phyloP scores from a whole-genome alignment of 2,329 filamentous ascomycete species.

The Scolecobasidium constrictum region DNA sequence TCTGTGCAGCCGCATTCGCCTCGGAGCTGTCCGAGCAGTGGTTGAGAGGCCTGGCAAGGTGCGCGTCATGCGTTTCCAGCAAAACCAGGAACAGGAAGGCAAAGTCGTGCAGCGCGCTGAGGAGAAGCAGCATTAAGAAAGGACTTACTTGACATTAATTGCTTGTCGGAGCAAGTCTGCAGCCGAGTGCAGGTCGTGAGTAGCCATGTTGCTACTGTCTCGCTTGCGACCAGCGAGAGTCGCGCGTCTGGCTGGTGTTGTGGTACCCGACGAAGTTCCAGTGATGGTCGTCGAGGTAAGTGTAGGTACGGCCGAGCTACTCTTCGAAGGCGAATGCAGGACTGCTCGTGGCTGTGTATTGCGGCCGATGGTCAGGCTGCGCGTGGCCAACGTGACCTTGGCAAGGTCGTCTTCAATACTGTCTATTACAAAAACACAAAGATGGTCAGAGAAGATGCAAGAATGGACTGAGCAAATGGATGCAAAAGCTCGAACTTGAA shows the following conservation, averaged over 20 bases:
- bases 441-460: slow-evolving; percentile 12
- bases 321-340: not conserved
- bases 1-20: no score
- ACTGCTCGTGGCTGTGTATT: not conserved
- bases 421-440: slow-evolving; percentile 21
- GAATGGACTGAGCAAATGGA: slow-evolving; percentile 11
- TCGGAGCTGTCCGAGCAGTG: no score
- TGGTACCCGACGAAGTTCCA: not conserved
- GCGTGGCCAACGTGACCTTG: not conserved
- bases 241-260: not conserved
- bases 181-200: slow-evolving; percentile 36
- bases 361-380: not conserved
- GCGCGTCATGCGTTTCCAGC: no score
- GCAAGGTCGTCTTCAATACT: not conserved
- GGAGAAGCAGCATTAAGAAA: no score
- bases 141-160: not conserved
- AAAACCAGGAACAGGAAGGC: not conserved
- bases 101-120: not conserved
- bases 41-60: no score
- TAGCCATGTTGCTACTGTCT: not conserved
- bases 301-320: not conserved
- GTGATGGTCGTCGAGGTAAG: not conserved
- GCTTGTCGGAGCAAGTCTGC: slow-evolving; percentile 48
- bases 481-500: not conserved
- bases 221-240: not conserved